Base-by-base conservation (phyloP, 2,329 filamentous ascomycete species). In the Thelonectria olida region DNA sequence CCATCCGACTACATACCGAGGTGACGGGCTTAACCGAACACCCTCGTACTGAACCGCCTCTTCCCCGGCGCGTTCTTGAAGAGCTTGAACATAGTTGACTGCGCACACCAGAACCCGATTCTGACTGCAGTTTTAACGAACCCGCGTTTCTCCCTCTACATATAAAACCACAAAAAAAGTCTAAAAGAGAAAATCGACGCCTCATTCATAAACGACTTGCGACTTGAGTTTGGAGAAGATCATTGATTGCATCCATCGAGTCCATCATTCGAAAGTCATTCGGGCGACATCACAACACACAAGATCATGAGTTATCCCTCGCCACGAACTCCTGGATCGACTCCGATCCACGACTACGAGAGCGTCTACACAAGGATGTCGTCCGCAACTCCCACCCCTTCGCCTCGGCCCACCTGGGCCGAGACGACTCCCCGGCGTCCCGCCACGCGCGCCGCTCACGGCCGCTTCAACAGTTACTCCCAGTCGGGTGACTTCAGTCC, bases 1-100 rank as follows among this genome's bases (percentile, higher is more conserved):
- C 82, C 82, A 75, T 82, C 83, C 84, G 83, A 85, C 80, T 81
- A 84, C 81, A 85, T 84, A 85, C 82, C 83, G 81, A 85, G 85
- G 84, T 87, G 85, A 87, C 84, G 77, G 79, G 80, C 75, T 74
- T 80, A 77, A 77, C 78, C 77, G 58, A 72, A 75, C 76, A 78
- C 47, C 76, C 81, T 80, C 80, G 77, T 79, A n/a, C 75, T 76
- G 76, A 78, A 80, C 79, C 81, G 74, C 80, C 71, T 71, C 64
- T 66, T 67, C 64, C 64, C 64, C 64, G 58, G 55, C 66, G 67
- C 62, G 63, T 63, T 59, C 64, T 52, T 59, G 65, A 54, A 28
- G 9, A 25, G 38, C 7, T 31, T 55, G 31, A 36, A 55, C 57
- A 54, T 27, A 60, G 59, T 71, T 68, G 50, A 67, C 56, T 62